Evolutionary conservation across 1,284 basidiomycete genomes (phyloP).

Genomic region (Microbotryum intermedium): DNA sequence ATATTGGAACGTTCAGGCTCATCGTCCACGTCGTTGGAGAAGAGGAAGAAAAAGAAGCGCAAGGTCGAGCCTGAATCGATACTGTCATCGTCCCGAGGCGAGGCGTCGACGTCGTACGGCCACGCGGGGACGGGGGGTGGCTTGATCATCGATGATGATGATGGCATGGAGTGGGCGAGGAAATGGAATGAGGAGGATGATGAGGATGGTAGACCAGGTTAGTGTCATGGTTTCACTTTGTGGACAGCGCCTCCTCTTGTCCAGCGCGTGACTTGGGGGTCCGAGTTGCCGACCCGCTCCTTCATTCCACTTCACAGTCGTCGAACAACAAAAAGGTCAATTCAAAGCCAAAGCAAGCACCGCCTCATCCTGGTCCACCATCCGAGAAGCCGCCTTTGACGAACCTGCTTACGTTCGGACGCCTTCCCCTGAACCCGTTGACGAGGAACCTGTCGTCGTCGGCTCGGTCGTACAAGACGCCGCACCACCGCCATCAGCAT

Average conservation of each 20-base stretch:
- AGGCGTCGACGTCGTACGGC: neutral
- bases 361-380: slow-evolving; percentile 19
- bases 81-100: neutral
- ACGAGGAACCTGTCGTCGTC: slow-evolving; percentile 32
- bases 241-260: neutral
- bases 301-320: slow-evolving; percentile 4
- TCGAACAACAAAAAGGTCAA: slow-evolving; percentile 22
- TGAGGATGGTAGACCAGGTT: slow-evolving; percentile 42
- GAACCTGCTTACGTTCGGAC: slow-evolving; percentile 8
- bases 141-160: slow-evolving; percentile 40
- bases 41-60: slow-evolving; percentile 58
- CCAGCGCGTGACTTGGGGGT: neutral
- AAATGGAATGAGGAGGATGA: slow-evolving; percentile 36
- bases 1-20: slow-evolving; percentile 64
- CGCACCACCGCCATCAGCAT: slow-evolving; percentile 33
- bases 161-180: slow-evolving; percentile 30
- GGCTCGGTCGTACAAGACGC: slow-evolving; percentile 15
- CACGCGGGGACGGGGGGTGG: slow-evolving; percentile 17
- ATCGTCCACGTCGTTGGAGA: neutral
- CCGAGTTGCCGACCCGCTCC: neutral
- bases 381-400: slow-evolving; percentile 7
- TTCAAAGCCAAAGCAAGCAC: slow-evolving; percentile 22
- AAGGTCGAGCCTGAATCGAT: slow-evolving; percentile 45
- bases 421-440: slow-evolving; percentile 22
- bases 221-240: slow-evolving; percentile 11